Evolutionary conservation across 1,284 basidiomycete genomes (phyloP).

Genomic region (Sanghuangporus weigelae): DNA sequence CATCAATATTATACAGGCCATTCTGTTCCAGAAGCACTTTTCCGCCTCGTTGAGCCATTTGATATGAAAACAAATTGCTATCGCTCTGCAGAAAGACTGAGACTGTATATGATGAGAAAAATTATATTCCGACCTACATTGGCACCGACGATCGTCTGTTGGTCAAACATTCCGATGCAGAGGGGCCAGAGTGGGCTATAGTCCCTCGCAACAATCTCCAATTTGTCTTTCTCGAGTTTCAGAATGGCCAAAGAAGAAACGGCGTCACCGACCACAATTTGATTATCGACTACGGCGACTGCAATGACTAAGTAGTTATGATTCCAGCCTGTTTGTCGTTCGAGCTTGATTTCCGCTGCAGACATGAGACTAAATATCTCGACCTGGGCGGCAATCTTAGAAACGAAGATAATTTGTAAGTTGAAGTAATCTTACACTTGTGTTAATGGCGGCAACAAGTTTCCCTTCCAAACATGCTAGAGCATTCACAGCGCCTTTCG

Average conservation of each 20-base stretch:
- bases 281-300: constrained; percentile 46
- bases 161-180: constrained; percentile 48
- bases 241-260: constrained; percentile 79
- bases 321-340: constrained; percentile 57
- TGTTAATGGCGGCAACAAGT: constrained; percentile 69
- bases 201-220: constrained; percentile 69
- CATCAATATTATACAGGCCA: constrained; percentile 65
- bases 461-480: constrained; percentile 41
- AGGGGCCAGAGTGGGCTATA: constrained; percentile 73
- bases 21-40: constrained; percentile 48
- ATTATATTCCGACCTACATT: constrained; percentile 53
- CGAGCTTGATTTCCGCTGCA: constrained; percentile 30
- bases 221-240: constrained; percentile 39
- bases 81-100: constrained; percentile 44
- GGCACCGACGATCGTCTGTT: constrained; percentile 61
- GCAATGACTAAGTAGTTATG: constrained; percentile 78
- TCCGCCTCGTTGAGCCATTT: constrained; percentile 38
- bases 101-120: neutral
- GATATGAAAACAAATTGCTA: constrained; percentile 73
- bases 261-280: constrained; percentile 69
- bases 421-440: constrained; percentile 48
- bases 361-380: constrained; percentile 40
- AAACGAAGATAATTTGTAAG: neutral
- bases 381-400: constrained; percentile 32
- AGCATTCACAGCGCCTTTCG: constrained; percentile 60